Base-by-base conservation (phyloP, 2,329 filamentous ascomycete species). In the Colletotrichum nymphaeae region DNA sequence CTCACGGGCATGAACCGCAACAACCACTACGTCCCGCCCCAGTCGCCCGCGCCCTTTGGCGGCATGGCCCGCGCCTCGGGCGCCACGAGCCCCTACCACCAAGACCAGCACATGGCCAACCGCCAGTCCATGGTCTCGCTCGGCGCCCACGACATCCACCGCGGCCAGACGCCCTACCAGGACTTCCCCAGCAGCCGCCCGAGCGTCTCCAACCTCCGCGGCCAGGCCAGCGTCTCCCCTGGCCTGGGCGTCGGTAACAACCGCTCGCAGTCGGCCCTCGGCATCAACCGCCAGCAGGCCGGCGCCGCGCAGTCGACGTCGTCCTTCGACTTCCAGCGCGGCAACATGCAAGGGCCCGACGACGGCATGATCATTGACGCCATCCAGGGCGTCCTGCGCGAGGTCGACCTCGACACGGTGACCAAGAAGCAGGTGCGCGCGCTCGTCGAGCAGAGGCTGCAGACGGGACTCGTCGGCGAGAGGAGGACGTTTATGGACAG, bases 341-440 rank as follows among this genome's bases (percentile, higher is more conserved):
- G 86, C 57, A 82, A 86, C 69, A 77, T 81, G 74, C 86, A 86
- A 28, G 95, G 94, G 0, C 94, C 95, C 0, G 94, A 93, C 76
- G 95, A 98, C 78, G 87, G 86, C 58, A 89, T 91, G 74, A 98
- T 99, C 76, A 88, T 94, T 22, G 94, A 97, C 74, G 93, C 94
- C 1, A 96, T 98, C 75, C 93, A 95, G 79, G 87, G 89, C 63
- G 97, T 97, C 78, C 87, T 99, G 75, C 85, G 88, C 19, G 96
- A 98, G 79, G 95, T 98, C 0, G 96, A 99, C 82, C 88, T 99
- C 55, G 97, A 99, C 81, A 96, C 90, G n/a, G 94, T 98, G 60
- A 99, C 97, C 7, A 99, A 98, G 91, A 99, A 99, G 86, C 96
- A 98, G 85, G 93, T 97, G 69, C 90, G 94, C 63, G 95, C 94